Base-by-base conservation (phyloP, 2,329 filamentous ascomycete species). In the Fonsecaea erecta region DNA sequence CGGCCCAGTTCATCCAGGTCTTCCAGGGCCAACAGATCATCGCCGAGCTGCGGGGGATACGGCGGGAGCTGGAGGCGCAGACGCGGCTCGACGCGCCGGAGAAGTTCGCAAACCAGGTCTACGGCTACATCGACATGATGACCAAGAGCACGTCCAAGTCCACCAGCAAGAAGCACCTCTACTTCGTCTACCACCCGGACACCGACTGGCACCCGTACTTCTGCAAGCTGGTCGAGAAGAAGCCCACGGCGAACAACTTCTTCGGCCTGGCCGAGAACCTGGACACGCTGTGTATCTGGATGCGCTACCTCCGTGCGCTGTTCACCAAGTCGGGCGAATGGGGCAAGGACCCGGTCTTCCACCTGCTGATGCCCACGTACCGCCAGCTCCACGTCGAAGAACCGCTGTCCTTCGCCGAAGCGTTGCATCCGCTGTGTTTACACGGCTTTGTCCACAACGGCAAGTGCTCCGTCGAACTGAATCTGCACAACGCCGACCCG, bases 61-160 rank as follows among this genome's bases (percentile, higher is more conserved):
- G 43, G 12, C 43, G 43, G 11, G 43, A 48, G 43, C 43, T 48
- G 3, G 43, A 24, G 43, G 43, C 43, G 11, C 43, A 48, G 43
- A 48, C 43, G 7, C 43, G 43, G 2, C 18, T 48, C 3, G 43
- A 48, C n/a, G 43, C 43, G 1, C 43, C 43, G 1, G 43, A 48
- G 24, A 48, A 48, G 43, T 48, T 48, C 21, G 43, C 43, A 7
- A 14, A 9, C 3, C 43, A 48, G 5, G 43, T 48, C 18, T 11
- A 48, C 43, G 43, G 43, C 7, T 48, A 48, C 43, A 48, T 48
- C 43, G 43, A 48, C 43, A 48, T 48, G 43, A 48, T 48, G 43
- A 48, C 43, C 18, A 48, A 48, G 21, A 48, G 43, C 43, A 48
- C 43, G 1, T 9, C 18, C 18, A 48, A 24, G 9, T 48, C 43